Evolutionary conservation across 768 basidiomycete species (phyloP).

Genomic region (Naganishia friedmannii): DNA sequence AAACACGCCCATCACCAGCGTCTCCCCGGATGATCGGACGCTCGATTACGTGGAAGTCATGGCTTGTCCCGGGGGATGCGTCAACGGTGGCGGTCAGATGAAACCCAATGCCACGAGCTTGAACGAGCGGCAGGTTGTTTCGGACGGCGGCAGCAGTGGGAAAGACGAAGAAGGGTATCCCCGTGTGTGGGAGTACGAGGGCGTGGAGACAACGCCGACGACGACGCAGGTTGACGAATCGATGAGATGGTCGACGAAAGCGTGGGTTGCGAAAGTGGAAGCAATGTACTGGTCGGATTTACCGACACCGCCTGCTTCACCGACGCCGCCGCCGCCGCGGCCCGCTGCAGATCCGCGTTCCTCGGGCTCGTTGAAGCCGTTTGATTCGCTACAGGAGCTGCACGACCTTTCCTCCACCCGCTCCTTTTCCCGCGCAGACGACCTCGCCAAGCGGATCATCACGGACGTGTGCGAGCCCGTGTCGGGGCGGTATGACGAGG

Average conservation of each 20-base stretch:
- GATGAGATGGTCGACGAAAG: conserved; percentile 75
- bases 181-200: conserved; percentile 57
- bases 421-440: conserved; percentile 8
- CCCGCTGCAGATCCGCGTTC: neutral
- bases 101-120: conserved; percentile 39
- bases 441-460: conserved; percentile 20
- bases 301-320: conserved; percentile 58
- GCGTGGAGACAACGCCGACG: conserved; percentile 31
- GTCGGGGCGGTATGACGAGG: conserved; percentile 28
- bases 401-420: conserved; percentile 5
- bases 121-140: conserved; percentile 42
- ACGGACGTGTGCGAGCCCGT: conserved; percentile 32
- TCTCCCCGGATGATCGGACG: conserved; percentile 41
- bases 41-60: conserved; percentile 61
- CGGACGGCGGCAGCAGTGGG: conserved; percentile 37
- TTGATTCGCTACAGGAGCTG: conserved; percentile 12
- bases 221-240: conserved; percentile 52
- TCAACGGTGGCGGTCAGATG: conserved; percentile 91
- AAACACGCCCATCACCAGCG: conserved; percentile 27
- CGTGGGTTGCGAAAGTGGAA: conserved; percentile 79
- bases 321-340: conserved; percentile 28
- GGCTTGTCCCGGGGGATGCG: conserved; percentile 97
- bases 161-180: conserved; percentile 66
- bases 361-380: conserved; percentile 15
- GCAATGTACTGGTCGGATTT: conserved; percentile 69